Percentiles rank a stretch among this genome's conserved stretches.
phyloP scores from a whole-genome alignment of 2,329 filamentous ascomycete species.

The Ascochyta rabiei region DNA sequence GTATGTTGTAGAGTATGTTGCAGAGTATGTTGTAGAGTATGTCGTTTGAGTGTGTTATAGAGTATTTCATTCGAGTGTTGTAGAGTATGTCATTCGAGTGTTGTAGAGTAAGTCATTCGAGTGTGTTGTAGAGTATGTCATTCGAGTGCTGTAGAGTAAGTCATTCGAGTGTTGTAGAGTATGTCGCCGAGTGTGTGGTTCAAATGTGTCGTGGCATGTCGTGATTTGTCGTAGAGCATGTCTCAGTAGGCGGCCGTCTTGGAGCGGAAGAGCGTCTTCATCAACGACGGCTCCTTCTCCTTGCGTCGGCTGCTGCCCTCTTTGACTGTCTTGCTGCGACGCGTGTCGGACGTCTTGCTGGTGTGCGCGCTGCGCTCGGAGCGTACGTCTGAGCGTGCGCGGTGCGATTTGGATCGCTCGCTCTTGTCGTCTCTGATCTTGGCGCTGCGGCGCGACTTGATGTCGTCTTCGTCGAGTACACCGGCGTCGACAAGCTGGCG shows the following conservation, averaged over 20 bases:
- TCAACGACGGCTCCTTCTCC: constrained; percentile 51
- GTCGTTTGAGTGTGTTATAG: not conserved
- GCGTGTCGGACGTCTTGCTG: constrained; percentile 30
- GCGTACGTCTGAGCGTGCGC: constrained; percentile 25
- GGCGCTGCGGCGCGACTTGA: constrained; percentile 48
- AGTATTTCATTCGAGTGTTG: no score
- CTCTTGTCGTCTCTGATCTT: constrained; percentile 26
- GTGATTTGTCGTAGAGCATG: not conserved
- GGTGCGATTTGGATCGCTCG: constrained; percentile 37
- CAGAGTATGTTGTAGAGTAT: no score
- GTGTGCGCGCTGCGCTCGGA: constrained; percentile 36
- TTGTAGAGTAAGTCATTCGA: no score
- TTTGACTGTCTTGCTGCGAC: constrained; percentile 31
- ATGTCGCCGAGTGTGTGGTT: not conserved
- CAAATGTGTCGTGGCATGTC: no score
- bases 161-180: no score
- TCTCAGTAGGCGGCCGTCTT: constrained; percentile 31
- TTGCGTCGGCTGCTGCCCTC: constrained; percentile 39
- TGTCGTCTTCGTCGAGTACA: constrained; percentile 55
- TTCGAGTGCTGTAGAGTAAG: not conserved
- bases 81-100: not conserved
- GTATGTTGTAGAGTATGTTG: no score
- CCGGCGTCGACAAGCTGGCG: constrained; percentile 53
- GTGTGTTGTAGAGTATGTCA: not conserved
- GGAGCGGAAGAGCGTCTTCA: constrained; percentile 52